phyloP scores from a whole-genome alignment of 768 basidiomycete species.

The Pulveroboletus sp. region DNA sequence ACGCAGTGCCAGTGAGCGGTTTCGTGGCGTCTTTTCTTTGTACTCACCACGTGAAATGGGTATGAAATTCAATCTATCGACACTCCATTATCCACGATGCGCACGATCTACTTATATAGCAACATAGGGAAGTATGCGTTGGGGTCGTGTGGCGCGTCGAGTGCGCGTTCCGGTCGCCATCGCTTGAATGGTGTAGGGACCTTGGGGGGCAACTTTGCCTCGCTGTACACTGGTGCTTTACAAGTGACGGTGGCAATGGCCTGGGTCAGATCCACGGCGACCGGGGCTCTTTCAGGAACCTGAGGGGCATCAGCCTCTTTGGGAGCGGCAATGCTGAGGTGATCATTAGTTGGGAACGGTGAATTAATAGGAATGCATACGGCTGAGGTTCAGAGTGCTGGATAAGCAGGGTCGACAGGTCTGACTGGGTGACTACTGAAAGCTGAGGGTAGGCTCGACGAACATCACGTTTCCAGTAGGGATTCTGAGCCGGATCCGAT shows the following conservation, averaged over 20 bases:
- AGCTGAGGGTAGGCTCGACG: conserved; percentile 89
- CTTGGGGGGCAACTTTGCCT: conserved; percentile 65
- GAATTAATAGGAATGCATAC: conserved; percentile 42
- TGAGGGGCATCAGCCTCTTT: conserved; percentile 36
- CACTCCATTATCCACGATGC: background rate
- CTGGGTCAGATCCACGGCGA: conserved; percentile 58
- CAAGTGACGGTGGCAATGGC: conserved; percentile 67
- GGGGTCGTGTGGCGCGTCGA: conserved; percentile 79
- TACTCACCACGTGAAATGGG: conserved; percentile 15
- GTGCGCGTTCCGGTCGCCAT: conserved; percentile 71
- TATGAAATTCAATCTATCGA: conserved; percentile 29
- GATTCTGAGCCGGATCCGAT: conserved; percentile 83
- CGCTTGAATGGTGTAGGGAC: conserved; percentile 64
- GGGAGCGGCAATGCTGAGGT: conserved; percentile 52
- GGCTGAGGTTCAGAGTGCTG: conserved; percentile 64
- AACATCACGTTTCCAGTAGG: conserved; percentile 96
- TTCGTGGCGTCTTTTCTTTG: conserved; percentile 6
- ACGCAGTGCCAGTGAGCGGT: too few relatives aligned
- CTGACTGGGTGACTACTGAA: conserved; percentile 80
- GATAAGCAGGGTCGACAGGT: conserved; percentile 76
- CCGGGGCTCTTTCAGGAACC: conserved; percentile 43
- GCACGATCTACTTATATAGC: conserved; percentile 46
- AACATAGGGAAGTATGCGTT: conserved; percentile 82
- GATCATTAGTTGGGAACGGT: conserved; percentile 8
- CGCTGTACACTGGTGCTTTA: conserved; percentile 53